These are phyloP conservation scores for Diplogelasinospora grovesii DNA, from an alignment of 495 filamentous ascomycete species.

Conservation along the genomic window DNA sequence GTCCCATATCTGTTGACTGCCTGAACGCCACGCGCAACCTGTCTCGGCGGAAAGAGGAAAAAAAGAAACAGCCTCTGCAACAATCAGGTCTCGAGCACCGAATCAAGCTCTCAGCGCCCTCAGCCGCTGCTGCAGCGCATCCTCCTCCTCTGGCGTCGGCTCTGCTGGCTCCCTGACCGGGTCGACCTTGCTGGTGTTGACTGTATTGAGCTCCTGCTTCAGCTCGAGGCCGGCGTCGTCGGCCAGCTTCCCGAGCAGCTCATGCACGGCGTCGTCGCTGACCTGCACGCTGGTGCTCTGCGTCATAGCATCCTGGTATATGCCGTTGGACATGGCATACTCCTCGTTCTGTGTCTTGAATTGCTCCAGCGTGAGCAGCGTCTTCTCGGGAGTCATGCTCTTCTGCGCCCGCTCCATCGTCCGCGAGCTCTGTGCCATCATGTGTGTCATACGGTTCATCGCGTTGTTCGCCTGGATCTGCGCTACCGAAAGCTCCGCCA, in stretches of 20 bases:
- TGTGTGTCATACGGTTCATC: constrained; percentile 49
- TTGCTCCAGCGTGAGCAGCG: constrained; percentile 60
- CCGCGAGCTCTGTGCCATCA: constrained; percentile 44
- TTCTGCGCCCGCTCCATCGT: constrained; percentile 60
- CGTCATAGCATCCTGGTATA: constrained; percentile 77
- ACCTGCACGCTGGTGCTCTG: constrained; percentile 67
- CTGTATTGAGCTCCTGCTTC: constrained; percentile 59
- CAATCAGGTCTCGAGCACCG: no score
- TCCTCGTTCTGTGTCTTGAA: constrained; percentile 82
- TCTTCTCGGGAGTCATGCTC: constrained; percentile 68
- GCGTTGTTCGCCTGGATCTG: constrained; percentile 51
- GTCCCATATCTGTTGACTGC: no score
- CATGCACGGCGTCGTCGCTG: constrained; percentile 77
- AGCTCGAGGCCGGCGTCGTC: constrained; percentile 78
- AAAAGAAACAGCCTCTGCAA: no score
- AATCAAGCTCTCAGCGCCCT: constrained; percentile 43
- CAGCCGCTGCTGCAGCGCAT: constrained; percentile 54
- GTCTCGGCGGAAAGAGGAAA: no score
- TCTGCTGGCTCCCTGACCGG: constrained; percentile 38
- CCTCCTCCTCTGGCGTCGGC: constrained; percentile 55
- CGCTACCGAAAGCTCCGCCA: constrained; percentile 44
- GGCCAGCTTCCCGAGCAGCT: constrained; percentile 70
- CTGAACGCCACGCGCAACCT: no score
- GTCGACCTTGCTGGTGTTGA: constrained; percentile 47
- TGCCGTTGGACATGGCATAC: constrained; percentile 72